Conservation (phyloP, 1,139 yeast species). For the Protomyces gravidus region DNA sequence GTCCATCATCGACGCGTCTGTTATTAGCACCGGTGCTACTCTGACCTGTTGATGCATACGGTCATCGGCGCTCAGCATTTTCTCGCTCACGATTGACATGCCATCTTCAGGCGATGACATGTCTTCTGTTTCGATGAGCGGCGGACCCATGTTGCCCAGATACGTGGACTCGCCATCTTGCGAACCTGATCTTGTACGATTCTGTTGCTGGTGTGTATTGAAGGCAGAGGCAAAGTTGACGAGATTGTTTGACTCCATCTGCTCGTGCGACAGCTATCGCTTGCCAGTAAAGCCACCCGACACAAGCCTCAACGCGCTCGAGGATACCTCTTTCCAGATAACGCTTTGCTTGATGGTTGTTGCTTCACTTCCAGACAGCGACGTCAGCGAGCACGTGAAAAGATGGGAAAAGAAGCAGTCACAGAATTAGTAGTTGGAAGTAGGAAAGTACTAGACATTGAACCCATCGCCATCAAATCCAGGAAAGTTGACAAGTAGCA, state of each 20-base stretch:
- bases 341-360: background rate
- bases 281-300: background rate
- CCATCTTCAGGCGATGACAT: slow-evolving; percentile 4
- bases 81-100: slow-evolving; percentile 15
- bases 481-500: slow-evolving; percentile 62
- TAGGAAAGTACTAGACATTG: background rate
- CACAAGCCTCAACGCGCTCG: too few species aligned
- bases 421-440: background rate
- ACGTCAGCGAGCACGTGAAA: background rate
- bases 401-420: background rate
- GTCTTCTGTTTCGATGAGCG: slow-evolving; percentile 20
- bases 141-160: slow-evolving; percentile 9
- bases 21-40: background rate
- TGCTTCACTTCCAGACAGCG: background rate
- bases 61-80: slow-evolving; percentile 16
- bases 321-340: too few species aligned
- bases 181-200: background rate
- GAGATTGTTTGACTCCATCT: background rate
- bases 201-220: background rate
- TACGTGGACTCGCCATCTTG: slow-evolving; percentile 15
- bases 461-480: slow-evolving; percentile 59
- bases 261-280: too few species aligned
- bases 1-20: slow-evolving; percentile 38
- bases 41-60: background rate
- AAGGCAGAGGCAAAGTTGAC: background rate